A percentile compares a stretch with the other conserved stretches of the same genome.
Conservation (phyloP, 495 filamentous ascomycete species). For the Aspergillus avenaceus region DNA sequence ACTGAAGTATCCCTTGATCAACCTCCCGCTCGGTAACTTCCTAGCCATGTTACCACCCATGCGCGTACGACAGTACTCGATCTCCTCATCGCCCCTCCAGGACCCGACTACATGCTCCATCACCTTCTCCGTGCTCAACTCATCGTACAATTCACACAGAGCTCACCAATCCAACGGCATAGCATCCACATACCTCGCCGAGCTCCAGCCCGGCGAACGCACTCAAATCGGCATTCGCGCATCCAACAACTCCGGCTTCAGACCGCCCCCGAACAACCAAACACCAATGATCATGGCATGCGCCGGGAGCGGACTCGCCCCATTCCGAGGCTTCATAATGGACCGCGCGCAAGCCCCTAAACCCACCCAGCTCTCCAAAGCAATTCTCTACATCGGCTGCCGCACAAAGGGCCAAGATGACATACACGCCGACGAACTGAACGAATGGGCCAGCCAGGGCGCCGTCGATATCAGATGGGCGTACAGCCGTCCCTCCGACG, state of each 20-base stretch:
- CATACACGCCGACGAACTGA: conserved; percentile 57
- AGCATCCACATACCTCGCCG: conserved; percentile 56
- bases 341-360: conserved; percentile 52
- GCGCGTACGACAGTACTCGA: conserved; percentile 72
- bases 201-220: conserved; percentile 53
- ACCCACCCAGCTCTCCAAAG: conserved; percentile 45
- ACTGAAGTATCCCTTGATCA: conserved; percentile 50
- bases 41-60: conserved; percentile 69
- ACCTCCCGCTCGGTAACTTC: conserved; percentile 57
- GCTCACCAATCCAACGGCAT: conserved; percentile 46
- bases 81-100: conserved; percentile 68
- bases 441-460: conserved; percentile 53
- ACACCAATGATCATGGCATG: conserved; percentile 66
- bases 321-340: conserved; percentile 68
- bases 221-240: conserved; percentile 57
- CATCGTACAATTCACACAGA: conserved; percentile 46
- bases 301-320: conserved; percentile 56
- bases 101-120: conserved; percentile 56
- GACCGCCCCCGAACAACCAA: conserved; percentile 55
- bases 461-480: conserved; percentile 55
- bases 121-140: conserved; percentile 62
- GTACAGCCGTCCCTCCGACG: conserved; percentile 41
- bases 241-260: conserved; percentile 59
- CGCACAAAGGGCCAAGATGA: conserved; percentile 53
- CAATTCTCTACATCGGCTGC: conserved; percentile 63